Evolutionary conservation across 805 yeast genomes (phyloP).

Genomic region (Lipomyces oligophaga): DNA sequence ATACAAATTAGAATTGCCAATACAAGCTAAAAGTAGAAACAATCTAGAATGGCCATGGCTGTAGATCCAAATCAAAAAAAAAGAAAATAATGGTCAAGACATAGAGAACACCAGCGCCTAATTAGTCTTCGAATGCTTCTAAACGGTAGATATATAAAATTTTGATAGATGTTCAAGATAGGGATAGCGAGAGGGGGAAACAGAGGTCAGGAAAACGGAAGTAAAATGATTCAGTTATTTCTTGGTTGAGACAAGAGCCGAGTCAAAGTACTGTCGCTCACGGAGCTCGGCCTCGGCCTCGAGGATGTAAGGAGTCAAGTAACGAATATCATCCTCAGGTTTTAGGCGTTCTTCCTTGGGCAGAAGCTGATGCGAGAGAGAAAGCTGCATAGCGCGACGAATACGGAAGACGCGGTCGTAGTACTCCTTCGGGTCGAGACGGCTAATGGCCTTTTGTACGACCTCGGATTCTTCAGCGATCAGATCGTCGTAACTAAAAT

Average conservation of each 20-base stretch:
- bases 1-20: no score
- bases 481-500: slow-evolving; percentile 70
- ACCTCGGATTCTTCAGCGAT: slow-evolving; percentile 81
- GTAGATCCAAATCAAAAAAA: no score
- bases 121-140: no score
- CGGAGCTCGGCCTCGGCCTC: slow-evolving; percentile 91
- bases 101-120: no score
- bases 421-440: slow-evolving; percentile 78
- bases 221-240: no score
- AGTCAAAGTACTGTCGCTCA: slow-evolving; percentile 87
- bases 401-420: slow-evolving; percentile 92
- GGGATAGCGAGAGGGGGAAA: no score
- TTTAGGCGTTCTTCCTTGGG: slow-evolving; percentile 75
- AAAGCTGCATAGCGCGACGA: slow-evolving; percentile 84
- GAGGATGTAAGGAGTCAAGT: slow-evolving; percentile 80
- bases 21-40: no score
- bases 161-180: no score
- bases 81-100: no score
- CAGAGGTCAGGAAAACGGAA: no score
- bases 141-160: no score
- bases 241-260: slow-evolving; percentile 46
- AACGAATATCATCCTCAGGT: slow-evolving; percentile 76
- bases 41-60: no score
- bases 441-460: slow-evolving; percentile 78
- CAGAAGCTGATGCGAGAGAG: slow-evolving; percentile 77